Percentiles rank a stretch among this genome's conserved stretches.
Conservation (phyloP, 2,329 filamentous ascomycete genomes). For the Aquanectria penicillioides region DNA sequence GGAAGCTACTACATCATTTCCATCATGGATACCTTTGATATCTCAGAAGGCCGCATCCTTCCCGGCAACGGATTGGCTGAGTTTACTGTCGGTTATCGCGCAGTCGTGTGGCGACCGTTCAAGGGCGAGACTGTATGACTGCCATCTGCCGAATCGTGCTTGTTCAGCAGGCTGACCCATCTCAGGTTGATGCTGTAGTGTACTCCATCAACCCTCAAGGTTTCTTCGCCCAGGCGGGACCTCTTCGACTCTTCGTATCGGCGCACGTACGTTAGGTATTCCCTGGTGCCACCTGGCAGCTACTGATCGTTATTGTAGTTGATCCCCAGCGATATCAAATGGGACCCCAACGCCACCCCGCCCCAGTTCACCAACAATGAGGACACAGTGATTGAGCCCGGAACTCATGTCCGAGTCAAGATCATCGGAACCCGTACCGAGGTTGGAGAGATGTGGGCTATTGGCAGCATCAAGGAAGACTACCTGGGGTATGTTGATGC, state of each 20-base stretch:
- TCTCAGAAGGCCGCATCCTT: slow-evolving; percentile 91
- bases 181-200: slow-evolving; percentile 91
- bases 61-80: slow-evolving; percentile 92
- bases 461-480: slow-evolving; percentile 94
- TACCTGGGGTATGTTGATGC: slow-evolving; percentile 67
- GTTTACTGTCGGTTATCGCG: slow-evolving; percentile 94
- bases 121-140: slow-evolving; percentile 91
- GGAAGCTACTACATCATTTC: slow-evolving; percentile 98
- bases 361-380: slow-evolving; percentile 96
- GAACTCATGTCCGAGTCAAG: slow-evolving; percentile 92
- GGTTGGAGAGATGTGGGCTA: slow-evolving; percentile 94
- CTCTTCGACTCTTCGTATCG: slow-evolving; percentile 81
- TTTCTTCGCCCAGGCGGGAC: slow-evolving; percentile 88
- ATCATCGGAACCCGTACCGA: slow-evolving; percentile 94
- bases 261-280: slow-evolving; percentile 72
- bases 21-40: slow-evolving; percentile 96
- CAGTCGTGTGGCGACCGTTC: slow-evolving; percentile 97
- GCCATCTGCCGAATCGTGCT: slow-evolving; percentile 26
- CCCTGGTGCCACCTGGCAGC: not conserved
- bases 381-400: slow-evolving; percentile 92
- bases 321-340: slow-evolving; percentile 92
- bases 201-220: slow-evolving; percentile 90
- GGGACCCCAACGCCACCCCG: slow-evolving; percentile 95
- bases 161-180: slow-evolving; percentile 45
- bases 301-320: slow-evolving; percentile 63